Base-by-base conservation (phyloP, 2,329 filamentous ascomycete genomes). In the Exophiala calicioides region DNA sequence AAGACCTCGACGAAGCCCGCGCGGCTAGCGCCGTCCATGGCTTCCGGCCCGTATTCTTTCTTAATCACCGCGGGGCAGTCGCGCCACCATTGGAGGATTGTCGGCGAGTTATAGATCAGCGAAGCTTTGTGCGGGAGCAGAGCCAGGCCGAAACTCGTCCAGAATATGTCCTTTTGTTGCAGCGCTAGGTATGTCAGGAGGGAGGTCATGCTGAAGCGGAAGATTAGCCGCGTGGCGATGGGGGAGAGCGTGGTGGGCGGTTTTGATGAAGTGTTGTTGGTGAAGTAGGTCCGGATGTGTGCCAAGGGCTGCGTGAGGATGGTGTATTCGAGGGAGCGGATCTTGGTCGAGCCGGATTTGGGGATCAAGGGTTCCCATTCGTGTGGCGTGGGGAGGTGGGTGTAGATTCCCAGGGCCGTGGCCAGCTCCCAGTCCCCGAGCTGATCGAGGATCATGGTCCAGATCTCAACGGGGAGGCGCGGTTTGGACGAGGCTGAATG, bases 381-480 rank as follows among this genome's bases (percentile, higher is more conserved):
- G 26, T 73, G 66, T 1, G 91, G 90, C 51, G 84, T 80, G 1
- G 81, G 78, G 4, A 95, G 72, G 44, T 80, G 89, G 1, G 89
- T 89, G 61, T 86, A 91, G 33, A 96, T 80, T 46, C 86, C 84
- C 4, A 96, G 74, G 1, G 87, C 85, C 56, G 84, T 84, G 7
- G 91, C 86, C 15, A 94, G 75, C 68, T 96, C 91, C 91, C 91
- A 97, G 65, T 97, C 91, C 32, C 82, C 82, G 0, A 90, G 81
- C 53, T 85, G 82, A 55, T 94, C 87, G 32, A 96, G 81, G 36
- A 97, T 86, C 47, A 91, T 85, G 23, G 85, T 85, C 89, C 90
- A 95, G 29, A 96, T 78, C 67, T 97, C 91, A 0, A 86, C 82
- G 0, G 91, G 91, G 1, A 97, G 72, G 5, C 62, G 61, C 20